phyloP scores from a whole-genome alignment of 805 yeast species.

The Ogataea philodendri region DNA sequence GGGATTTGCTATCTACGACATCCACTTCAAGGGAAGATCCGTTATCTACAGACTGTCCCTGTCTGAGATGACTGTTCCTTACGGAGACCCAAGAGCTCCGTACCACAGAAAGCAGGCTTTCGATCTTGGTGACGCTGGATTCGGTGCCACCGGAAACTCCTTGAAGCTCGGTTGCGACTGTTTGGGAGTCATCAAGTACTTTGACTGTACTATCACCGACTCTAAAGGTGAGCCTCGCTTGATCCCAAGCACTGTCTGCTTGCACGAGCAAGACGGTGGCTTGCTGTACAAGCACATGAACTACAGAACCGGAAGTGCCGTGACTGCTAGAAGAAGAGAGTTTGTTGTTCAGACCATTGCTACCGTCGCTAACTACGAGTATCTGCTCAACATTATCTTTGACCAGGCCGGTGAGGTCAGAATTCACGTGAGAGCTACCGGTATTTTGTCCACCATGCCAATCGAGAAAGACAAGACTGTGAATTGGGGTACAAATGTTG shows the following conservation, averaged over 20 bases:
- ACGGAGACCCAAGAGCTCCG: conserved; percentile 82
- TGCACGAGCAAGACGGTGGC: conserved; percentile 81
- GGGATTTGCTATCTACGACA: conserved; percentile 74
- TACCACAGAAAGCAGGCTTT: conserved; percentile 85
- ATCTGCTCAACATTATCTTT: conserved; percentile 66
- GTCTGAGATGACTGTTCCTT: conserved; percentile 86
- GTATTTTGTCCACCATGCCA: conserved; percentile 83
- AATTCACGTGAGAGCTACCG: conserved; percentile 81
- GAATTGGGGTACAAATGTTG: conserved; percentile 74
- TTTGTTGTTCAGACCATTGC: conserved; percentile 78
- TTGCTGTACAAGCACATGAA: conserved; percentile 75
- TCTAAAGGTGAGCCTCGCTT: conserved; percentile 60
- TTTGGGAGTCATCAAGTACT: conserved; percentile 72
- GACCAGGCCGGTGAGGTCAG: conserved; percentile 77
- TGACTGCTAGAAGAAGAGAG: conserved; percentile 75
- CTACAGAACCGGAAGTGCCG: conserved; percentile 68
- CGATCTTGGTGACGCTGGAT: conserved; percentile 83
- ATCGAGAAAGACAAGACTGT: conserved; percentile 66
- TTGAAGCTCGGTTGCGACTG: conserved; percentile 78
- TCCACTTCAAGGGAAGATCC: conserved; percentile 72
- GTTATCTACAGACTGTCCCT: conserved; percentile 69
- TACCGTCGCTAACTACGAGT: conserved; percentile 83
- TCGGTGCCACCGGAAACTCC: conserved; percentile 69
- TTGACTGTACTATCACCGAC: conserved; percentile 57
- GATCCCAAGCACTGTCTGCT: conserved; percentile 68